Evolutionary conservation across 1,284 basidiomycete species (phyloP), one percentile per base, ranked within the genome.

Genomic region (Rhodotorula sp.): DNA sequence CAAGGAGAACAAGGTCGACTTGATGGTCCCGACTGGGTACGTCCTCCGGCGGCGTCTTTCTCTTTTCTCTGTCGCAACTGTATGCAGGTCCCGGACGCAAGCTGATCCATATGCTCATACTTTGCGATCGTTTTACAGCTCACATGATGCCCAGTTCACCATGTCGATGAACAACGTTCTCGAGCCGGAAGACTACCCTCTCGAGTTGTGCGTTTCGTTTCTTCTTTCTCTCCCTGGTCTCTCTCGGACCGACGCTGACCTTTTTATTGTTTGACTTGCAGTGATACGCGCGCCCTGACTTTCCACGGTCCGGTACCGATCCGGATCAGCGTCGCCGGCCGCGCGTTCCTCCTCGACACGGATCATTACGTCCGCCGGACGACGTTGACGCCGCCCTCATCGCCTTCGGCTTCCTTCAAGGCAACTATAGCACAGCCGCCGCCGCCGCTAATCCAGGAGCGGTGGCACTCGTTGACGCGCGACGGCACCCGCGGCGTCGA

Each of bases 1-100:
- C 18, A 58, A 46, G 56, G 61, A 67, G 66, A 69, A 44, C 30
- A 44, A 17, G 59, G 68, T 64, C 10, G 66, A 68, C 30, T 7
- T 72, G 45, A 58, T 72, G 51, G 64, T 72, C 3, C 73, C 73
- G 44, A 67, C 63, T 45, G 73, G 54, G 66, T 67, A 55, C 17
- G 66, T 61, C n/a, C n/a, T n/a, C n/a, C n/a, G n/a, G n/a, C n/a
- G n/a, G n/a, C n/a, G n/a, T n/a, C n/a, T n/a, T n/a, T n/a, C n/a
- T n/a, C n/a, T n/a, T n/a, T n/a, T n/a, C n/a, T n/a, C n/a, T n/a
- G n/a, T n/a, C n/a, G n/a, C n/a, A n/a, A n/a, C 0, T 18, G 7
- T 7, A 5, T 7, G 33, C 33, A 33, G 33, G 8, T 26, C 8
- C 17, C 37, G 12, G 3, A 29, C 3, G 12, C 15, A 6, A 1